Evolutionary conservation across 2,329 filamentous ascomycete genomes (phyloP), one percentile per base, ranked within the genome.

Genomic region (Fusarium begoniae): DNA sequence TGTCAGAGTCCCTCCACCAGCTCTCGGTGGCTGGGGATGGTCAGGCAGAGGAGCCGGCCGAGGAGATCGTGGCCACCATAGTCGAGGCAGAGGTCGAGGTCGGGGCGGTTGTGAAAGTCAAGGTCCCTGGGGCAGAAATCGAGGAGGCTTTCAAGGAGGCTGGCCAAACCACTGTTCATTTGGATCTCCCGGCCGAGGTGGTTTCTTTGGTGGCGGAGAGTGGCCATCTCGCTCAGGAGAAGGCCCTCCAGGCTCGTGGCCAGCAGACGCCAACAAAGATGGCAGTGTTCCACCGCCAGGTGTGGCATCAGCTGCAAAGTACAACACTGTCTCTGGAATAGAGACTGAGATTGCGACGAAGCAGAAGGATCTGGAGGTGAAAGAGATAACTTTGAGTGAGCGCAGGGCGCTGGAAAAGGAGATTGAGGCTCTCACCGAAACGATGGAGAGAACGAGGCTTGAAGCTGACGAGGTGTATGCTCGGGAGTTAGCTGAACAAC

Each of bases 391-490:
- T 3, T 70, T 74, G 20, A 67, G 59, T 17, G 73, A 77, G 40
- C 75, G 72, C 48, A 55, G 59, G 12, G 79, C 74, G 12, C 44
- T 78, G 41, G 81, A 82, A 59, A 79, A 73, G 66, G 82, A 84
- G 72, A 78, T 87, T 45, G 81, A 84, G 63, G 79, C 77, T 38
- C 74, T 89, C 62, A 82, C 81, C 47, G 69, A 73, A 18, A 80
- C 81, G 53, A 74, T 87, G 32, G 82, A 84, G 58, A 63, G 71
- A 63, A 64, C 87, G 62, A 78, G 81, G 67, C 68, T 86, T 11
- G 83, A 86, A 76, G 86, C 84, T 5, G 86, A 89, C 59, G 86
- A 84, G 75, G 82, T 84, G 69, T 85, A 85, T 68, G 87, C 85
- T 37, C 80, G 81, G 68, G 83, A 85, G 69, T 59, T 88, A 70